A percentile compares a stretch with the other conserved stretches of the same genome.
phyloP scores from a whole-genome alignment of 371 early-diverging fungal species.

The Rhizopus sp. region DNA sequence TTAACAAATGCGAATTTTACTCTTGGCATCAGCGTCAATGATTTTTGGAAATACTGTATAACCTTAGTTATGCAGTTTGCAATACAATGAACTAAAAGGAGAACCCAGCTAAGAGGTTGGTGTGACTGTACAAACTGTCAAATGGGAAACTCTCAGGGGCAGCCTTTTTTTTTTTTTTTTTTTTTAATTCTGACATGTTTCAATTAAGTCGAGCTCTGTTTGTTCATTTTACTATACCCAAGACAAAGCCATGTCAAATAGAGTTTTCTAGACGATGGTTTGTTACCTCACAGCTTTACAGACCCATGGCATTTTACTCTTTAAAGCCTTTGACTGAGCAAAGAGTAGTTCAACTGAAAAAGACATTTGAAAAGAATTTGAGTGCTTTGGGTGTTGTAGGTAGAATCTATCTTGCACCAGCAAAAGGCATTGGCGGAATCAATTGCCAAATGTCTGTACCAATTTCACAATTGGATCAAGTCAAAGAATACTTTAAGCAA shows the following conservation, averaged over 20 bases:
- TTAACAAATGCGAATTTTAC: too few species aligned
- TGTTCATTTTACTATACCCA: too few species aligned
- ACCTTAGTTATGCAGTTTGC: too few species aligned
- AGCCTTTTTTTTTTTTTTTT: too few species aligned
- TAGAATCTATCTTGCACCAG: conserved; percentile 69
- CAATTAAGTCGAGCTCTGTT: too few species aligned
- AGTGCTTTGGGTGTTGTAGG: conserved; percentile 58
- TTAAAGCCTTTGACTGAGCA: conserved; percentile 23
- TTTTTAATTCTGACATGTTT: too few species aligned
- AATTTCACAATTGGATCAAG: conserved; percentile 29
- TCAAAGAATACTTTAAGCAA: conserved; percentile 47
- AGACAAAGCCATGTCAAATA: neutral
- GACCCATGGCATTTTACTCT: conserved; percentile 40
- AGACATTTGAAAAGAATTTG: conserved; percentile 31
- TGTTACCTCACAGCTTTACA: conserved; percentile 8
- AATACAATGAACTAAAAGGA: too few species aligned
- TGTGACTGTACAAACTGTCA: too few species aligned
- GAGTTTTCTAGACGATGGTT: neutral
- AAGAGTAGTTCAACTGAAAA: conserved; percentile 19
- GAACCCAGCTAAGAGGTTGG: too few species aligned
- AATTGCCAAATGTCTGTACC: conserved; percentile 79
- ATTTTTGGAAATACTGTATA: too few species aligned
- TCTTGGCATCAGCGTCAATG: too few species aligned
- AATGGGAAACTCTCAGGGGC: too few species aligned
- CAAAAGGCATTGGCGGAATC: conserved; percentile 60